phyloP scores from a whole-genome alignment of 2,329 filamentous ascomycete species.

The Fusarium chuoi region DNA sequence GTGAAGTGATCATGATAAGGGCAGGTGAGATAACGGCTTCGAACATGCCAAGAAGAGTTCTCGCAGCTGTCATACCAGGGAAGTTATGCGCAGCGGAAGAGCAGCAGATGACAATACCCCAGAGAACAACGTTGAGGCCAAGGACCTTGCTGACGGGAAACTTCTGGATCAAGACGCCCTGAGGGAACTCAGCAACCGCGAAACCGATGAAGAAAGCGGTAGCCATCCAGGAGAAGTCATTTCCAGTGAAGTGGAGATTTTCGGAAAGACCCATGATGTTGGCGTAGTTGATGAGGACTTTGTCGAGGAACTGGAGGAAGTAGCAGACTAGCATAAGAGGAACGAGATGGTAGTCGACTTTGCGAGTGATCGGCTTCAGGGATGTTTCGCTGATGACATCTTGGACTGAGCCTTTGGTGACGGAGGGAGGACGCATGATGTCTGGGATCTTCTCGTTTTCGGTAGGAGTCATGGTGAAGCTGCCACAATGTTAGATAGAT shows the following conservation, averaged over 20 bases:
- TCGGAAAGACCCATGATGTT: constrained; percentile 14
- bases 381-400: neutral
- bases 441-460: neutral
- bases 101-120: constrained; percentile 7
- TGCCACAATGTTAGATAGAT: neutral
- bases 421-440: neutral
- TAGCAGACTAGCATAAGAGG: constrained; percentile 11
- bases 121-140: constrained; percentile 6
- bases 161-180: constrained; percentile 4
- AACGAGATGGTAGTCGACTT: constrained; percentile 17
- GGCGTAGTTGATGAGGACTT: constrained; percentile 12
- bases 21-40: neutral
- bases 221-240: constrained; percentile 16
- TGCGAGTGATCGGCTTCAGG: neutral
- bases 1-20: constrained; percentile 7
- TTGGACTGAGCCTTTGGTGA: neutral
- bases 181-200: neutral
- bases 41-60: constrained; percentile 16
- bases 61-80: constrained; percentile 4
- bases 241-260: constrained; percentile 1
- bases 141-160: constrained; percentile 1
- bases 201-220: constrained; percentile 14
- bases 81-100: constrained; percentile 3
- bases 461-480: neutral
- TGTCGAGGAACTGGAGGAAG: constrained; percentile 13